Percentiles rank a stretch among this genome's conserved stretches.
Evolutionary conservation across 2,329 filamentous ascomycete species (phyloP).

Genomic region (Aspergillus sp.): DNA sequence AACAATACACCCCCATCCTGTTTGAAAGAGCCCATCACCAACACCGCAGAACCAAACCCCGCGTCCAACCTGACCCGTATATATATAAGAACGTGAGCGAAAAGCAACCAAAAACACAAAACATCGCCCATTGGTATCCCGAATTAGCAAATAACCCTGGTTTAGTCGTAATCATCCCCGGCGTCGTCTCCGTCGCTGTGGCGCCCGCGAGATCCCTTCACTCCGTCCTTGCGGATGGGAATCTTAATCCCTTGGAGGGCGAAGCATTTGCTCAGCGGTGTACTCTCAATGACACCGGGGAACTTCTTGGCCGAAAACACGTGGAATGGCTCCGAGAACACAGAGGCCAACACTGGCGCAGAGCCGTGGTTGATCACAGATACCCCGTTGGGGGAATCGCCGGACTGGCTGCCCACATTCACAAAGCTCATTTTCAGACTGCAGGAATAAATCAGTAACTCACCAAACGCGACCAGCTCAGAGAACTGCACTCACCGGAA

Average conservation of each 20-base stretch:
- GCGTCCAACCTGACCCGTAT: slow-evolving; percentile 10
- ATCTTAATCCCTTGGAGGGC: slow-evolving; percentile 95
- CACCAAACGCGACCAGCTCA: neutral
- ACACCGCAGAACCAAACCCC: slow-evolving; percentile 32
- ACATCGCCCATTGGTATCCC: slow-evolving; percentile 1
- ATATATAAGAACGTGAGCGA: slow-evolving; percentile 2
- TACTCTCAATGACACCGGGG: slow-evolving; percentile 94
- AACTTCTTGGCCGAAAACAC: slow-evolving; percentile 98
- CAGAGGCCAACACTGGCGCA: slow-evolving; percentile 78
- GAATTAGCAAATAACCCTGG: neutral
- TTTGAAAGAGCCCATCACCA: slow-evolving; percentile 19
- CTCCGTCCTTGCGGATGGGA: slow-evolving; percentile 85
- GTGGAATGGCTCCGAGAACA: slow-evolving; percentile 85
- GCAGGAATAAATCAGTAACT: slow-evolving; percentile 11
- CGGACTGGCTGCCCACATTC: slow-evolving; percentile 66
- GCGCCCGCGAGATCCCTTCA: slow-evolving; percentile 44
- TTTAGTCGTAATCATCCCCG: slow-evolving; percentile 34
- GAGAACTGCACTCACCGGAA: slow-evolving; percentile 68
- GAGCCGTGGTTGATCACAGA: slow-evolving; percentile 69
- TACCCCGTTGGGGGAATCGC: slow-evolving; percentile 41
- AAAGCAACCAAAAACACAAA: slow-evolving; percentile 6
- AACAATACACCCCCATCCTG: slow-evolving; percentile 29
- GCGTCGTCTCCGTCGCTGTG: slow-evolving; percentile 38
- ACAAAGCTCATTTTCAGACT: slow-evolving; percentile 76
- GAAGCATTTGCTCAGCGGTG: slow-evolving; percentile 85